Base-by-base conservation (phyloP, 768 basidiomycete species). In the Lactarius quietus region DNA sequence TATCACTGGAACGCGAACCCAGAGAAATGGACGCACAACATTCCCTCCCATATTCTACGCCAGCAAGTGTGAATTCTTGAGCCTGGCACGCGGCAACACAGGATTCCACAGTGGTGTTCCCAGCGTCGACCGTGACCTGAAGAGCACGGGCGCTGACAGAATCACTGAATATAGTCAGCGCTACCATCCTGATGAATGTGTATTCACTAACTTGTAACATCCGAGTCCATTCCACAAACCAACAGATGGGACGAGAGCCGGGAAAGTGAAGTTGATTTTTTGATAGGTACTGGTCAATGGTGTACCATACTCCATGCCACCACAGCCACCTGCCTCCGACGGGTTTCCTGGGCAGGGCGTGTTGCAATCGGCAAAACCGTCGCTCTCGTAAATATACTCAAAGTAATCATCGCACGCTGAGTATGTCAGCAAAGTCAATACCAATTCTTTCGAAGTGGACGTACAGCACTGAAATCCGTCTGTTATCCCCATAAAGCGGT, bases 141-240 rank as follows among this genome's bases (percentile, higher is more conserved):
- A 81, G 68, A 6, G 76, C 73, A 18, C 79, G 77, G 29, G 73
- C 61, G 39, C 67, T 68, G 28, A 66, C 48, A 12, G 77, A 74
- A 64, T 80, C 79, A 31, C 76, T 79, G 64, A 14, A n/a, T 28
- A 18, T 6, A 3, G 26, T 57, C n/a, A 57, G 35, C 14, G 3
- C 23, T 4, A 0, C 6, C 7, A 18, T 28, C 17, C 7, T 1
- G 10, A n/a, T 12, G 9, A 12, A 2, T 8, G 56, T 23, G 3
- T n/a, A 9, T 8, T 2, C 41, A 70, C 80, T 67, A 68, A 88
- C 89, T 78, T 86, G 77, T 83, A 89, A 73, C 89, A 92, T n/a
- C 89, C 89, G 41, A 90, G 81, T 0, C 84, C 85, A 7, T 77
- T 72, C 89, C 89, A 90, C 48, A 81, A 76, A 3, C 87, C 88